These are phyloP conservation scores for Colletotrichum orchidophilum DNA, from an alignment of 2,329 filamentous ascomycete genomes.

Conservation along the genomic window DNA sequence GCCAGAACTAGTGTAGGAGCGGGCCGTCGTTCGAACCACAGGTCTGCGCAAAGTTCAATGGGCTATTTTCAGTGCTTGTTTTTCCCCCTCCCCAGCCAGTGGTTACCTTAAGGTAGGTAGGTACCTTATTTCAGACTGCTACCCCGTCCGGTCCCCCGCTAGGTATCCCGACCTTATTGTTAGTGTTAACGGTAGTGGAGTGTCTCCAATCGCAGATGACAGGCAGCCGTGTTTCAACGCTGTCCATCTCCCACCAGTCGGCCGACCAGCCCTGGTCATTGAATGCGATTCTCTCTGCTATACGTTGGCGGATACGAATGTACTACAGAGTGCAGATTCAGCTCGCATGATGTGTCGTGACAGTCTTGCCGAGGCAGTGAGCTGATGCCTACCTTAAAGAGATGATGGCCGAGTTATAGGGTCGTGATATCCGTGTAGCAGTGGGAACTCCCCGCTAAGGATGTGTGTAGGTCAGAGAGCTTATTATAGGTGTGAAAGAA, in stretches of 20 bases:
- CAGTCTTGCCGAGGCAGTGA: not conserved
- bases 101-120: too few relatives aligned
- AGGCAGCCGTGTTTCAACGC: too few relatives aligned
- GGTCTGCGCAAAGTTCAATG: not conserved
- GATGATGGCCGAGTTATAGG: too few relatives aligned
- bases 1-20: not conserved
- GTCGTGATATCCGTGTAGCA: too few relatives aligned
- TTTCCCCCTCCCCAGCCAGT: not conserved
- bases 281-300: not conserved
- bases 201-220: too few relatives aligned
- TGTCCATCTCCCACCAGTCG: not conserved
- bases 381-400: not conserved
- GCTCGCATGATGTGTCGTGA: too few relatives aligned
- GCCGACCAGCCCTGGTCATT: not conserved
- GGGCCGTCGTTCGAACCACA: slow-evolving; percentile 3
- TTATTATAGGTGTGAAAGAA: too few relatives aligned
- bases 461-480: too few relatives aligned
- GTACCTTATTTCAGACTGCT: not conserved
- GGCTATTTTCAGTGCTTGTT: not conserved
- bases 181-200: not conserved
- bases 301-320: not conserved
- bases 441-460: too few relatives aligned
- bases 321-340: not conserved
- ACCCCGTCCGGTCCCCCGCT: too few relatives aligned
- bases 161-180: not conserved